Percentiles rank a stretch among this genome's conserved stretches.
Conservation (phyloP, 495 filamentous ascomycete species). For the Aspergillus baeticus region DNA sequence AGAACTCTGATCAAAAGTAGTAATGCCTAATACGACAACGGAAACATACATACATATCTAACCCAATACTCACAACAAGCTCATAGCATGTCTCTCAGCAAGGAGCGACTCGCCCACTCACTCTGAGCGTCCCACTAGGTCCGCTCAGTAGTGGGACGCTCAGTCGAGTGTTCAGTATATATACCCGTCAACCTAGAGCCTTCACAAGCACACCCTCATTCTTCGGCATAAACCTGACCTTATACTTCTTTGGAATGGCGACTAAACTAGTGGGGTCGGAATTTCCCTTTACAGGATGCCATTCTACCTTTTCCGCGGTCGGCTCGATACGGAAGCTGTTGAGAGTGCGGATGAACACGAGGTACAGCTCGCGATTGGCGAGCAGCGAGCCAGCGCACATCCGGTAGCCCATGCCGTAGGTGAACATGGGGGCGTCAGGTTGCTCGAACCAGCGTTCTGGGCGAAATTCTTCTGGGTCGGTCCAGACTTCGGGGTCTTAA, state of each 20-base stretch:
- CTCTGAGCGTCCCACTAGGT: no score
- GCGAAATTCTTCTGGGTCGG: conserved; percentile 55
- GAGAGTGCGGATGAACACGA: conserved; percentile 61
- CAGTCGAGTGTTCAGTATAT: not conserved
- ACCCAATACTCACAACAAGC: no score
- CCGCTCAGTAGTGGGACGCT: no score
- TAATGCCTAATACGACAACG: no score
- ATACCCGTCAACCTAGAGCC: conserved; percentile 26
- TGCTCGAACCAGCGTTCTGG: conserved; percentile 64
- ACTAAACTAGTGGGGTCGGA: conserved; percentile 58
- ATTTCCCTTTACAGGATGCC: conserved; percentile 54
- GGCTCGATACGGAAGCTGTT: conserved; percentile 57
- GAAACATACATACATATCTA: no score
- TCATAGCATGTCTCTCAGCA: no score
- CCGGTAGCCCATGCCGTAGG: conserved; percentile 62
- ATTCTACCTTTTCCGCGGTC: conserved; percentile 42
- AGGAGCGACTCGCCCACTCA: no score
- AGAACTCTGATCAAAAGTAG: no score
- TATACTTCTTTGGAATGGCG: conserved; percentile 54
- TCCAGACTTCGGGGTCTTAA: conserved; percentile 59
- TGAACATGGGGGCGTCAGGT: conserved; percentile 60
- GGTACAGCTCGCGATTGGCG: conserved; percentile 64
- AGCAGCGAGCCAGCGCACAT: conserved; percentile 66
- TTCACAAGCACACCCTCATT: conserved; percentile 38
- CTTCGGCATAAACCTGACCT: conserved; percentile 54